Evolutionary conservation across 345 rosid species (phyloP).

Genomic region (Tarenaya hassleriana): DNA sequence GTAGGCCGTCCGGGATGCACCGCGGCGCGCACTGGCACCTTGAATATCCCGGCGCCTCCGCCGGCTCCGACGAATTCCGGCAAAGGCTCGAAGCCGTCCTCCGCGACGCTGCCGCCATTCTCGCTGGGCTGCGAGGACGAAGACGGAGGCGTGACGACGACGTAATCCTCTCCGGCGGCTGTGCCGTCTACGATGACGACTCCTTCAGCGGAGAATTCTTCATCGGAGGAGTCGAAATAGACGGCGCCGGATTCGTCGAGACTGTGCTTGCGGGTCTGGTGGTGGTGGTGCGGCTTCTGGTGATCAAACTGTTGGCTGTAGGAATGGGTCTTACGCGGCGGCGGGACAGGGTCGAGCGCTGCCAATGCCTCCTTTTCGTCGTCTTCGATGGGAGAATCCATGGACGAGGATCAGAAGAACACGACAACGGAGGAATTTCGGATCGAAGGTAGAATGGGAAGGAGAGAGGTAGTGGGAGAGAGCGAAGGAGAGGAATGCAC

Average conservation of each 20-base stretch:
- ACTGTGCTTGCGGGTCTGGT: slow-evolving; percentile 46
- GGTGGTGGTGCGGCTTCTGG: slow-evolving; percentile 24
- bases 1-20: slow-evolving; percentile 70
- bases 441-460: slow-evolving; percentile 22
- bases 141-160: slow-evolving; percentile 22
- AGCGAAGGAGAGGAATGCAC: slow-evolving; percentile 20
- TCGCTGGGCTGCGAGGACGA: slow-evolving; percentile 7
- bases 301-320: slow-evolving; percentile 51
- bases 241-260: slow-evolving; percentile 41
- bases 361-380: slow-evolving; percentile 50
- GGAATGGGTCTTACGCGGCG: slow-evolving; percentile 47
- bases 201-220: slow-evolving; percentile 31
- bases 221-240: slow-evolving; percentile 39
- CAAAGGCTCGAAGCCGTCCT: slow-evolving; percentile 30
- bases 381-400: slow-evolving; percentile 41
- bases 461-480: slow-evolving; percentile 20
- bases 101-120: background rate
- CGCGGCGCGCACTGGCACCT: slow-evolving; percentile 49
- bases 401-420: slow-evolving; percentile 21
- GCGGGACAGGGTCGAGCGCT: slow-evolving; percentile 30
- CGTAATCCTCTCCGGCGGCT: slow-evolving; percentile 22
- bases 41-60: slow-evolving; percentile 46
- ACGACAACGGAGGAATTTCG: slow-evolving; percentile 14
- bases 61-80: slow-evolving; percentile 51
- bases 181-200: slow-evolving; percentile 3